Conservation (phyloP, 192 early-diverging fungal species). For the Glomus cerebriforme region DNA sequence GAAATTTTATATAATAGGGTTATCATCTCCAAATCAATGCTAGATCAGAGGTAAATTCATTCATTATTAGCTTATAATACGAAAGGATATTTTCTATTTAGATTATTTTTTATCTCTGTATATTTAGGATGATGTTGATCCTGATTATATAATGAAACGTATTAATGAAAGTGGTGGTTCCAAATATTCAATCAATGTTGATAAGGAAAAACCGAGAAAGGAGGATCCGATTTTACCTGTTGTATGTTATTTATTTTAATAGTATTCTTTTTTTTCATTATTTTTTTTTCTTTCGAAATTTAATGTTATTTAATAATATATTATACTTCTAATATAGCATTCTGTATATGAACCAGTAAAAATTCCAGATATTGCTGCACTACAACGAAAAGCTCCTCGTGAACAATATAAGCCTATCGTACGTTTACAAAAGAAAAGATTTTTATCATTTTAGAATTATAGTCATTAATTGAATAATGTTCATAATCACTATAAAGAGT, state of each 20-base stretch:
- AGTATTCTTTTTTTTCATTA: too few species aligned
- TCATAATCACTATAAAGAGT: conserved; percentile 21
- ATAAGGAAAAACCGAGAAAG: conserved; percentile 46
- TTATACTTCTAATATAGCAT: conserved; percentile 33
- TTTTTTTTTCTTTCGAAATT: too few species aligned
- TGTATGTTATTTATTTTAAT: conserved; percentile 36
- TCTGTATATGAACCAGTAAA: conserved; percentile 63
- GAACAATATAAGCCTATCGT: conserved; percentile 46
- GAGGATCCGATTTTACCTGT: conserved; percentile 46
- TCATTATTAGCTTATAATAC: too few species aligned
- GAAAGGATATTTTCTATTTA: too few species aligned
- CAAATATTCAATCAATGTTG: conserved; percentile 79
- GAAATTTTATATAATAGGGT: conserved; percentile 46
- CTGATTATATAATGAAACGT: conserved; percentile 82
- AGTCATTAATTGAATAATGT: not conserved
- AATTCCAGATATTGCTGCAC: conserved; percentile 57
- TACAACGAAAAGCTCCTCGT: conserved; percentile 52
- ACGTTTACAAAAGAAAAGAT: not conserved
- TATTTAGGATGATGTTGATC: conserved; percentile 71
- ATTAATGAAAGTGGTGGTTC: conserved; percentile 82
- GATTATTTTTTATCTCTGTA: not conserved
- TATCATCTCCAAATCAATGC: conserved; percentile 90
- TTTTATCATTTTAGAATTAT: not conserved
- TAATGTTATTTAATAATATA: too few species aligned
- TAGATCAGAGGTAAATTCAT: conserved; percentile 55